Evolutionary conservation across 331 rosid species (phyloP), one percentile per base, ranked within the genome.

Genomic region (Malus hybrid): DNA sequence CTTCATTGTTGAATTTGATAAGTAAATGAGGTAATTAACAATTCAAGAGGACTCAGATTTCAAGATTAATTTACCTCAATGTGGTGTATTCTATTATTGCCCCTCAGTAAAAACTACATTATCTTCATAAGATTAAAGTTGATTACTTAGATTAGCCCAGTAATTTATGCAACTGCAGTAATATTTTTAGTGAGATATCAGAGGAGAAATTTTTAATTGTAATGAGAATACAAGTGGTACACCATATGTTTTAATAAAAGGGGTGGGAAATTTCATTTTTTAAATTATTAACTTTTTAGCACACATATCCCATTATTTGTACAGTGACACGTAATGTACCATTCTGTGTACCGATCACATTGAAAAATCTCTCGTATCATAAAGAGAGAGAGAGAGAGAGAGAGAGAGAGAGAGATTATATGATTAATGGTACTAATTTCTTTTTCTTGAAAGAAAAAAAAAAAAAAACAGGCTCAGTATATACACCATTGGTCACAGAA

Each of bases 401-500:
- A n/a, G n/a, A n/a, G n/a, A 85, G 72, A 32, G 74, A 73, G 73
- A 27, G 36, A 33, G 33, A 13, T 1, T 57, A 13, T 7, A 72
- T 63, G 57, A 39, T 16, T 60, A 39, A 28, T 15, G 64, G 68
- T 11, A 34, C 69, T 73, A 61, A 15, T 59, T 73, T 73, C 73
- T 69, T 74, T 64, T 72, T 73, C 81, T 80, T 66, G 22, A 69
- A 80, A 62, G 39, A 24, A 24, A 24, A 9, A 39, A 73, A 75
- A 60, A 76, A 79, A 78, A 70, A 15, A 67, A 73, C 19, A 76
- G 83, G 76, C 79, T 78, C 78, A 78, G 64, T 85, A 80, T 86
- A 82, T 79, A 80, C 84, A 85, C 55, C 61, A 36, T 65, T 57
- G 67, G 73, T 77, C 73, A 73, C 59, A 80, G 78, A 75, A 72